Evolutionary conservation across 2,329 filamentous ascomycete genomes (phyloP).

Genomic region (Elsinoe ampelina): DNA sequence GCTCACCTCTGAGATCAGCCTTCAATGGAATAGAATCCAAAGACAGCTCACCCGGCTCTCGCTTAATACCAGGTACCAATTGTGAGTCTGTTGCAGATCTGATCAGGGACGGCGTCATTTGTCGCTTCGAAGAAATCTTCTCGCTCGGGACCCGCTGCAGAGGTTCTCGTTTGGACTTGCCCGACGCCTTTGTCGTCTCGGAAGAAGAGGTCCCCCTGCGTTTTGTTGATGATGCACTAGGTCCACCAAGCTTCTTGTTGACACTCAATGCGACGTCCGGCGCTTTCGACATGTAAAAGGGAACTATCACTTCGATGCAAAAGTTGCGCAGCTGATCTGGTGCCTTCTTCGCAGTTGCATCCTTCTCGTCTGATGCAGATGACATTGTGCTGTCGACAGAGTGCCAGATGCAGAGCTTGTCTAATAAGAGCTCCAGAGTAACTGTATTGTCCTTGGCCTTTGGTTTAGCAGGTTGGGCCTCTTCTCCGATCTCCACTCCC

Average conservation of each 20-base stretch:
- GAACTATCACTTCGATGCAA: conserved; percentile 69
- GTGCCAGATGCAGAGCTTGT: conserved; percentile 76
- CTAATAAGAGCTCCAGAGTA: conserved; percentile 63
- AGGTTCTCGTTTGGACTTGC: conserved; percentile 39
- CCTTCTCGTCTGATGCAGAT: conserved; percentile 16
- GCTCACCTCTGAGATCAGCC: conserved; percentile 12
- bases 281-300: conserved; percentile 71
- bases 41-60: conserved; percentile 57
- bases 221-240: conserved; percentile 50
- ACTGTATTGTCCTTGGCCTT: conserved; percentile 58
- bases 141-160: conserved; percentile 55
- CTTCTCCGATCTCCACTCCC: background rate
- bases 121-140: conserved; percentile 38
- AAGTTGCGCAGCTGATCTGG: conserved; percentile 64
- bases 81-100: conserved; percentile 58
- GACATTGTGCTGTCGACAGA: conserved; percentile 58
- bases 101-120: conserved; percentile 54
- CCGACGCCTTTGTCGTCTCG: conserved; percentile 27
- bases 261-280: conserved; percentile 61
- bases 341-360: conserved; percentile 19
- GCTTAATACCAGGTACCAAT: conserved; percentile 52
- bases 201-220: conserved; percentile 33
- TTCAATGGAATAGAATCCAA: conserved; percentile 37
- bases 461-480: conserved; percentile 32
- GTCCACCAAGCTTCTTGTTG: conserved; percentile 68